Conservation (phyloP, 208 protist genomes). For the Wallacemonas rigidus region DNA sequence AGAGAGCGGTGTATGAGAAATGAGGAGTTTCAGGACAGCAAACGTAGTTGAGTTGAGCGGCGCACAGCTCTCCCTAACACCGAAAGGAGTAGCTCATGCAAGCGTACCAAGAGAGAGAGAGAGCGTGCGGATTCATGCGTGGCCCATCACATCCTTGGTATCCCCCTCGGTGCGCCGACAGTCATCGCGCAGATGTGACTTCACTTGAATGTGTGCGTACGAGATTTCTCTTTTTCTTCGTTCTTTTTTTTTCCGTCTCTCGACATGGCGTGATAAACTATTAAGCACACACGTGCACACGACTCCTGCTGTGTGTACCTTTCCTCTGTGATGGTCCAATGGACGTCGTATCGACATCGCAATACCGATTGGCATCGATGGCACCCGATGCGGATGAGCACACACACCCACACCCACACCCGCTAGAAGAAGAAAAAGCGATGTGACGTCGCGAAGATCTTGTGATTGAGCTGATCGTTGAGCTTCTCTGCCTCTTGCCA, state of each 20-base stretch:
- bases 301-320: background rate
- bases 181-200: too few species aligned
- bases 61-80: too few species aligned
- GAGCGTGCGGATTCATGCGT: too few species aligned
- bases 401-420: too few species aligned
- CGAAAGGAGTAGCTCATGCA: too few species aligned
- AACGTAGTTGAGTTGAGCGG: too few species aligned
- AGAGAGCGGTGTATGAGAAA: too few species aligned
- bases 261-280: background rate
- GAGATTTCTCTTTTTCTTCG: background rate
- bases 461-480: constrained; percentile 15
- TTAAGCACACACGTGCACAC: background rate
- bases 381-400: too few species aligned
- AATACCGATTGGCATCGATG: background rate
- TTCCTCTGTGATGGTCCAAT: background rate
- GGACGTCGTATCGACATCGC: background rate
- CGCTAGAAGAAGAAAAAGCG: constrained; percentile 7
- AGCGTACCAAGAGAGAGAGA: too few species aligned
- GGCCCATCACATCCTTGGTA: too few species aligned
- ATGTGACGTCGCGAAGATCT: background rate
- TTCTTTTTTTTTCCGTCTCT: background rate
- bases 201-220: background rate
- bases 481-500: constrained; percentile 13
- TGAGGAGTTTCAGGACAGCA: too few species aligned
- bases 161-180: too few species aligned